phyloP scores from a whole-genome alignment of 2,329 filamentous ascomycete species.

The Aphanoascus verrucosus region DNA sequence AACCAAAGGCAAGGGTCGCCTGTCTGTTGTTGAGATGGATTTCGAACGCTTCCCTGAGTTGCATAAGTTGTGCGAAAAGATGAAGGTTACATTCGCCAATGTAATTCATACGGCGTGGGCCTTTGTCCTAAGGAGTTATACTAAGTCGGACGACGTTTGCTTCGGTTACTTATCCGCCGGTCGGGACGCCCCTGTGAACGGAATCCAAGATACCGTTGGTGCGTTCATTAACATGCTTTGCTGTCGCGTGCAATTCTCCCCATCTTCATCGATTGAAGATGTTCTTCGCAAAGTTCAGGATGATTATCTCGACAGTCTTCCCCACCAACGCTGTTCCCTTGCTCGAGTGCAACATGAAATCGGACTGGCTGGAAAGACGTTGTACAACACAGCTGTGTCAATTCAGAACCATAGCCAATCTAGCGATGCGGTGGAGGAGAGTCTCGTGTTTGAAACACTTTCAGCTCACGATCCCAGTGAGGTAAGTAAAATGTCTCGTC shows the following conservation, averaged over 20 bases:
- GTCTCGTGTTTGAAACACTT: conserved; percentile 13
- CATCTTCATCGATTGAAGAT: conserved; percentile 5
- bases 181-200: conserved; percentile 29
- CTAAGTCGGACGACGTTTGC: conserved; percentile 20
- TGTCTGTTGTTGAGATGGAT: conserved; percentile 7
- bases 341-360: conserved; percentile 15
- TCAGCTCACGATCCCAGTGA: conserved; percentile 15
- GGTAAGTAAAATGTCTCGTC: conserved; percentile 7
- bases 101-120: conserved; percentile 23
- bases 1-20: neutral
- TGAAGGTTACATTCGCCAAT: conserved; percentile 19
- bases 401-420: conserved; percentile 15
- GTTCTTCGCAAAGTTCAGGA: conserved; percentile 14
- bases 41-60: conserved; percentile 12
- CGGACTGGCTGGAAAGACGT: conserved; percentile 12
- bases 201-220: conserved; percentile 33
- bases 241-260: conserved; percentile 17
- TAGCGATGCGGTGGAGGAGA: conserved; percentile 11
- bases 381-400: conserved; percentile 17
- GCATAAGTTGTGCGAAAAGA: conserved; percentile 13
- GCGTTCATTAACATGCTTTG: conserved; percentile 36
- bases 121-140: conserved; percentile 17
- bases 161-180: conserved; percentile 26
- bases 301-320: conserved; percentile 15
- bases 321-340: conserved; percentile 15